Conservation (phyloP, 2,329 filamentous ascomycete species). For the Zymoseptoria tritici region DNA sequence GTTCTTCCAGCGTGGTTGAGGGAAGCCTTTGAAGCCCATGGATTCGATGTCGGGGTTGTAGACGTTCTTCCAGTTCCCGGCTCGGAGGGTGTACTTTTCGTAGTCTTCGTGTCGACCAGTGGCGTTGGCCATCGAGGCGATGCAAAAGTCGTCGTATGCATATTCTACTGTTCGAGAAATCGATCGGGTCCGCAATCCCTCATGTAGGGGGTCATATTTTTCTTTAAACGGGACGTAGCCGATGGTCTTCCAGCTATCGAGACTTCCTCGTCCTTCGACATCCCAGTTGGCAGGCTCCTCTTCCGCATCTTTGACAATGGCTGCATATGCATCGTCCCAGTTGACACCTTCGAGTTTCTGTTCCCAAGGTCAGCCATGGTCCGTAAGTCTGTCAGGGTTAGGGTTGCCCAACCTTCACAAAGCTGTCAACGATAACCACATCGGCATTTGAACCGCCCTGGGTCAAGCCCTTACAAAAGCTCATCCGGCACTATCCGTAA, state of each 20-base stretch:
- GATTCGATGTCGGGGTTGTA: conserved; percentile 14
- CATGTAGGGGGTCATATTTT: conserved; percentile 40
- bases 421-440: conserved; percentile 61
- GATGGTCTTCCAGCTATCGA: conserved; percentile 35
- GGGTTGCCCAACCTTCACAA: conserved; percentile 43
- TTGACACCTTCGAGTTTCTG: conserved; percentile 41
- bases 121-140: conserved; percentile 52
- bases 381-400: background rate
- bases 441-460: conserved; percentile 71
- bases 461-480: conserved; percentile 62
- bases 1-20: conserved; percentile 13
- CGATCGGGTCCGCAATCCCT: conserved; percentile 50
- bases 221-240: conserved; percentile 32
- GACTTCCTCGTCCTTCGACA: conserved; percentile 34
- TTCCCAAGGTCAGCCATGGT: background rate
- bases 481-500: conserved; percentile 54
- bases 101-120: conserved; percentile 49
- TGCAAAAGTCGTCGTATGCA: conserved; percentile 53
- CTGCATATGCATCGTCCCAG: conserved; percentile 26
- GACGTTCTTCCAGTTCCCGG: conserved; percentile 53
- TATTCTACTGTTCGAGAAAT: conserved; percentile 37
- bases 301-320: conserved; percentile 27
- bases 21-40: conserved; percentile 18
- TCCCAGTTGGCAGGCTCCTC: conserved; percentile 23
- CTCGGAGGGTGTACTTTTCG: conserved; percentile 49